These are phyloP conservation scores for Kodamaea leandrae DNA, from an alignment of 805 yeast species.

Conservation along the genomic window DNA sequence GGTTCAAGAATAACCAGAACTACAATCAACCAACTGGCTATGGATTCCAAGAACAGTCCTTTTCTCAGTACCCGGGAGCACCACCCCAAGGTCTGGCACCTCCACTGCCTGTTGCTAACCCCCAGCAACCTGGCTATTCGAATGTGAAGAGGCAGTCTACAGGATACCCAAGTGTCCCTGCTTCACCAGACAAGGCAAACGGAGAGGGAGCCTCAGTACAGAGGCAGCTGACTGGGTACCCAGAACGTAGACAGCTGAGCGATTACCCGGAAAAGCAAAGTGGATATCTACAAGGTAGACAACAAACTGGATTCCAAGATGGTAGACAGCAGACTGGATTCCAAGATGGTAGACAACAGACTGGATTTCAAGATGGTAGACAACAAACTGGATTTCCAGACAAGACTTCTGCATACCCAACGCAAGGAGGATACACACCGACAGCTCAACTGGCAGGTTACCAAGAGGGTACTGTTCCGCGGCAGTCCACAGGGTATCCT, in stretches of 20 bases:
- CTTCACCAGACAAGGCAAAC: not conserved
- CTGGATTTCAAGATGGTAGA: not conserved
- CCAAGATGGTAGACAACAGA: not conserved
- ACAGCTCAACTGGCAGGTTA: slow-evolving; percentile 1
- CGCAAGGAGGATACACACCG: not conserved
- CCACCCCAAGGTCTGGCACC: no score
- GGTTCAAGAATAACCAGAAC: no score
- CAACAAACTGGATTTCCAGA: slow-evolving; percentile 6
- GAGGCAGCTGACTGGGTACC: not conserved
- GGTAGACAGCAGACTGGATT: no score
- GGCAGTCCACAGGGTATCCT: slow-evolving; percentile 11
- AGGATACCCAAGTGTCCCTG: no score
- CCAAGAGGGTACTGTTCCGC: slow-evolving; percentile 1
- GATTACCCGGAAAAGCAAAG: no score
- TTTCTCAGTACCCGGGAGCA: not conserved
- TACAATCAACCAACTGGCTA: not conserved
- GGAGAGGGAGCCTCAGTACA: not conserved
- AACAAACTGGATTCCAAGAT: no score
- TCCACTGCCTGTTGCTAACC: no score
- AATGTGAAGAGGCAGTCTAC: no score
- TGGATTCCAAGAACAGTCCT: not conserved
- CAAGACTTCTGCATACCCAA: not conserved
- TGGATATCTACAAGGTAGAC: no score
- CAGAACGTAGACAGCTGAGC: no score
- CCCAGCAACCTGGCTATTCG: no score